Conservation (phyloP, 176 grass and related monocot genomes). For the Aegilops speltoides region DNA sequence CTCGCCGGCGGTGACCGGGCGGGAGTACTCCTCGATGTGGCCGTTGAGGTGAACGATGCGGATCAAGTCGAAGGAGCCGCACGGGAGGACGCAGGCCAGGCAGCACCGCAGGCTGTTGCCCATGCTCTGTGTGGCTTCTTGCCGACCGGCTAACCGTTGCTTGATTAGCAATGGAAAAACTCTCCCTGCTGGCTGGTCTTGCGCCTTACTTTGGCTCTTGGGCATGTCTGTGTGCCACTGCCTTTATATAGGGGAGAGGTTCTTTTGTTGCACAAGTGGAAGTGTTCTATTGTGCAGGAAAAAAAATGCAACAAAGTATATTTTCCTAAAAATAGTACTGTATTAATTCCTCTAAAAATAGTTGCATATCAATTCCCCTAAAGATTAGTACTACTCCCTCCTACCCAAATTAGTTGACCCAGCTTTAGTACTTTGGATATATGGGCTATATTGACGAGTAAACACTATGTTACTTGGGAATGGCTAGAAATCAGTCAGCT, state of each 20-base stretch:
- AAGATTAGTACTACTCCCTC: neutral
- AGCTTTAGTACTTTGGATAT: too few species aligned
- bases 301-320: neutral
- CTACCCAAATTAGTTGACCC: too few species aligned
- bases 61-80: slow-evolving; percentile 77
- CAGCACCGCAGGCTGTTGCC: slow-evolving; percentile 85
- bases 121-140: slow-evolving; percentile 42
- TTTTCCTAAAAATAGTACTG: neutral
- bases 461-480: too few species aligned
- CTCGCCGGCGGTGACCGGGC: slow-evolving; percentile 59
- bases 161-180: slow-evolving; percentile 11
- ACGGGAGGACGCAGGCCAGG: slow-evolving; percentile 87
- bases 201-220: slow-evolving; percentile 20
- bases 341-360: neutral
- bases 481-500: too few species aligned
- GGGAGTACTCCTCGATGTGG: slow-evolving; percentile 75
- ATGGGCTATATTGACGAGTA: too few species aligned
- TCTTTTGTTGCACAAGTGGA: slow-evolving; percentile 2
- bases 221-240: slow-evolving; percentile 18
- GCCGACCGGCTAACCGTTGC: neutral
- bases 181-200: neutral
- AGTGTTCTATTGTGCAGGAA: neutral
- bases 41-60: slow-evolving; percentile 81
- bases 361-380: neutral
- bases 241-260: slow-evolving; percentile 25